These are phyloP conservation scores for Morella rubra DNA, from an alignment of 306 rosid species.

Conservation along the genomic window DNA sequence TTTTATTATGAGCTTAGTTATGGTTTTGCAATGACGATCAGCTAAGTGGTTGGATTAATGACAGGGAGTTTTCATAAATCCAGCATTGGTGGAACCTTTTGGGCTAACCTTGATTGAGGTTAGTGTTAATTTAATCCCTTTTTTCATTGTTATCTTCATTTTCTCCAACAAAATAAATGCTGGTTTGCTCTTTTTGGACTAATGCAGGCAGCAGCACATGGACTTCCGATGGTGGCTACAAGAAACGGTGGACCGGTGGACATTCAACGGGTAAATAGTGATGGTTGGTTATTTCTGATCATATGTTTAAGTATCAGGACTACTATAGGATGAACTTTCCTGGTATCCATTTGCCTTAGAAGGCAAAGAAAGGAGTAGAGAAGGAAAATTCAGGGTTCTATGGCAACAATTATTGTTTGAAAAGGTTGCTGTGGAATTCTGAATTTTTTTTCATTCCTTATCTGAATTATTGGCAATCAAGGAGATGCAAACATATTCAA, in stretches of 20 bases:
- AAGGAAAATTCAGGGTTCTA: background rate
- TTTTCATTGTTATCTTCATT: slow-evolving; percentile 20
- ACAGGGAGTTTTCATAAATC: slow-evolving; percentile 96
- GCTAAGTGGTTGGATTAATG: slow-evolving; percentile 31
- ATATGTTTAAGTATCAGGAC: background rate
- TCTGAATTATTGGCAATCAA: background rate
- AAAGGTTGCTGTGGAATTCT: slow-evolving; percentile 9
- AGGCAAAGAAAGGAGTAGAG: slow-evolving; percentile 6
- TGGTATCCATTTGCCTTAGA: background rate
- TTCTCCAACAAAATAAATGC: slow-evolving; percentile 10
- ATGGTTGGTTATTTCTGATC: slow-evolving; percentile 1
- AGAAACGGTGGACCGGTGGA: slow-evolving; percentile 95
- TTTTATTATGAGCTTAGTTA: slow-evolving; percentile 9
- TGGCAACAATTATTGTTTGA: background rate
- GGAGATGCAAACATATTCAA: background rate
- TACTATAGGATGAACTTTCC: slow-evolving; percentile 11
- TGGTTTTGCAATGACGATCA: slow-evolving; percentile 11
- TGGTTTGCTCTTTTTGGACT: slow-evolving; percentile 11
- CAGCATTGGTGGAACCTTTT: slow-evolving; percentile 90
- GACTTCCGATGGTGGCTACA: slow-evolving; percentile 94
- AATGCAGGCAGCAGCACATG: slow-evolving; percentile 88
- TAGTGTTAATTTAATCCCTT: slow-evolving; percentile 20
- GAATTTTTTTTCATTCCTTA: slow-evolving; percentile 1
- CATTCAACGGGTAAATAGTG: slow-evolving; percentile 62
- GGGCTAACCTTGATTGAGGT: slow-evolving; percentile 97